A percentile compares a stretch with the other conserved stretches of the same genome.
Conservation (phyloP, 1,139 yeast genomes). For the Sugiyamaella castrensis region DNA sequence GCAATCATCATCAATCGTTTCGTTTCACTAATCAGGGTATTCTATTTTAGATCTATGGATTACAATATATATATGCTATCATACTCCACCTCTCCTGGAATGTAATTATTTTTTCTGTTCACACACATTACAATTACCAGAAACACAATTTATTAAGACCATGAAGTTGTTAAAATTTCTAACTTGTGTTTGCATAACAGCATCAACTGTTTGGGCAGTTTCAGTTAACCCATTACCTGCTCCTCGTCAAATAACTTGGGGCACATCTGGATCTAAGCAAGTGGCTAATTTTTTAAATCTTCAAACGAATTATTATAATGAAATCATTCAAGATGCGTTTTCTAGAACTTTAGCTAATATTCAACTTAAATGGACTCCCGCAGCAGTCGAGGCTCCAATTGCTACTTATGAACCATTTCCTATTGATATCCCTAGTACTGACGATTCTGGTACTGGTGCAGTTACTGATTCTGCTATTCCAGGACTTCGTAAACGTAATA, state of each 20-base stretch:
- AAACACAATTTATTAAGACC: too few species aligned
- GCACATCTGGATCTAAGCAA: conserved; percentile 22
- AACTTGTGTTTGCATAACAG: too few species aligned
- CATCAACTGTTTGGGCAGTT: conserved; percentile 17
- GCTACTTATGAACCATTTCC: conserved; percentile 28
- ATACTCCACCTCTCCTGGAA: too few species aligned
- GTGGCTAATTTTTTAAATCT: conserved; percentile 20
- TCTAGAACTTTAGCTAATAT: conserved; percentile 20
- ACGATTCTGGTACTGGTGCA: conserved; percentile 10
- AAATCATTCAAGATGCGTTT: conserved; percentile 23
- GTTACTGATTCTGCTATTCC: conserved; percentile 8
- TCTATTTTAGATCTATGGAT: too few species aligned
- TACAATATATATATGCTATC: too few species aligned
- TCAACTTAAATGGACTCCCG: conserved; percentile 26
- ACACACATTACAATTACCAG: too few species aligned
- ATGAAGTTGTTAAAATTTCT: too few species aligned
- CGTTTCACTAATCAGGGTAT: too few species aligned
- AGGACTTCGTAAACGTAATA: conserved; percentile 1
- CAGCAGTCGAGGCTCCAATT: conserved; percentile 25
- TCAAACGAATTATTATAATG: conserved; percentile 15
- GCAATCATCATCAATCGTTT: too few species aligned
- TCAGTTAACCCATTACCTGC: conserved; percentile 30
- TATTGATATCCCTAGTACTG: conserved; percentile 15
- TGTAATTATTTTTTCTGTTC: too few species aligned
- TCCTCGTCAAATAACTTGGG: conserved; percentile 28